Base-by-base conservation (phyloP, 495 filamentous ascomycete species). In the Annulohypoxylon maeteangense region DNA sequence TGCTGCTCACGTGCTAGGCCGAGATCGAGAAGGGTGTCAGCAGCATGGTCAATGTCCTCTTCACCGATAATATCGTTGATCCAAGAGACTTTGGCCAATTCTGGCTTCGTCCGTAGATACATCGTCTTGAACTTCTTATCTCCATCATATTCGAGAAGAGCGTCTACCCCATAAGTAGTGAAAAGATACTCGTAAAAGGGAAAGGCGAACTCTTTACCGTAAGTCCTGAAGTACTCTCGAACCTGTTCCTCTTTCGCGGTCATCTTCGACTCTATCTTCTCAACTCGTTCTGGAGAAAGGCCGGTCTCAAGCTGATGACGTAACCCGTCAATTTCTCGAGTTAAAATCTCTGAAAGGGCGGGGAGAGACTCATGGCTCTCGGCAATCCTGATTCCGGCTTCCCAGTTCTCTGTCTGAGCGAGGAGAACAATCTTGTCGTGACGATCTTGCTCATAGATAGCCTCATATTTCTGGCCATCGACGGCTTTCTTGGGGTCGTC, bases 41-140 rank as follows among this genome's bases (percentile, higher is more conserved):
- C 89, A 12, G 95, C 94, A 62, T 83, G 83, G 32, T 86, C 81
- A 68, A 91, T 95, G 57, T 95, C 87, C 59, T 89, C 83, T 75
- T 93, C 90, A 20, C 87, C 83, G 56, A 87, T 80, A 18, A 97
- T 87, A 73, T 97, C 94, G 78, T 98, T 95, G 79, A 99, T 95
- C 95, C 95, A 99, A 40, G 90, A 85, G n/a, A 98, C 78, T 71
- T 91, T 92, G 40, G 89, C 87, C 48, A 92, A 90, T 68, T 87
- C 80, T 8, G 88, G 86, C 68, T 89, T 85, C 27, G 84, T 87
- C 31, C 91, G 88, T 47, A 98, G 82, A 74, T 93, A 98, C 31
- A 81, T 82, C 10, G 93, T 97, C 22, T 93, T 82, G 67, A 87
- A 88, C 75, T 89, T 88, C 67, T 89, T 89, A 65, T 87, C 81